phyloP scores from a whole-genome alignment of 352 stramenopile species.

The Globisporangium alternatum region DNA sequence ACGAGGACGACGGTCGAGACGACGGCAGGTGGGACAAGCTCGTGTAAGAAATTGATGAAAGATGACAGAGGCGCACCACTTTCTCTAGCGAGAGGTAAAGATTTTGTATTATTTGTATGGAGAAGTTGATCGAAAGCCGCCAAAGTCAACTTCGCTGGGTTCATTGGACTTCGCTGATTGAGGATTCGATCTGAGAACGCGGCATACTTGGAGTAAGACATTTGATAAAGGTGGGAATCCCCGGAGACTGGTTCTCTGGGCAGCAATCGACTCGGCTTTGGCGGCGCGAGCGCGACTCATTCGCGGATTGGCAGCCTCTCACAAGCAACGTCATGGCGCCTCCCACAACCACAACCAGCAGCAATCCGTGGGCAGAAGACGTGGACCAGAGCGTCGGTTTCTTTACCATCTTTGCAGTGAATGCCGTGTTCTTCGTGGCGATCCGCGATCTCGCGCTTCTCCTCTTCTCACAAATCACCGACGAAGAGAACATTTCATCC shows the following conservation, averaged over 20 bases:
- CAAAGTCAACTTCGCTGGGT: background rate
- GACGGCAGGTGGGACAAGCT: conserved; percentile 3
- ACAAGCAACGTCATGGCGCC: background rate
- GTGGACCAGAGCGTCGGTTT: background rate
- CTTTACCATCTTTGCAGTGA: background rate
- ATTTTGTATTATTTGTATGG: background rate
- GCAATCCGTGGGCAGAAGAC: background rate
- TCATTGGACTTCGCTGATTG: no score
- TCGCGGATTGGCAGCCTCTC: background rate
- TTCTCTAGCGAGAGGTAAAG: background rate
- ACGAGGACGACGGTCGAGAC: background rate
- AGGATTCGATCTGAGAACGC: background rate
- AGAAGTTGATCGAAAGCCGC: background rate
- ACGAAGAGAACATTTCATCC: background rate
- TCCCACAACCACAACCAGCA: background rate
- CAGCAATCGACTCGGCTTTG: no score
- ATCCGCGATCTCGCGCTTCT: background rate
- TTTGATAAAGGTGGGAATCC: background rate
- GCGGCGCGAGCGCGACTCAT: background rate
- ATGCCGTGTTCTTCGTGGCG: background rate
- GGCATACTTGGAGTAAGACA: background rate
- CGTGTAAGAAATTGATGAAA: background rate
- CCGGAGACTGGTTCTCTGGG: no score
- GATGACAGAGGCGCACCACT: no score
- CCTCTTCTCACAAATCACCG: background rate